phyloP scores from a whole-genome alignment of 441 rosid species.

The Populus tomentosa region DNA sequence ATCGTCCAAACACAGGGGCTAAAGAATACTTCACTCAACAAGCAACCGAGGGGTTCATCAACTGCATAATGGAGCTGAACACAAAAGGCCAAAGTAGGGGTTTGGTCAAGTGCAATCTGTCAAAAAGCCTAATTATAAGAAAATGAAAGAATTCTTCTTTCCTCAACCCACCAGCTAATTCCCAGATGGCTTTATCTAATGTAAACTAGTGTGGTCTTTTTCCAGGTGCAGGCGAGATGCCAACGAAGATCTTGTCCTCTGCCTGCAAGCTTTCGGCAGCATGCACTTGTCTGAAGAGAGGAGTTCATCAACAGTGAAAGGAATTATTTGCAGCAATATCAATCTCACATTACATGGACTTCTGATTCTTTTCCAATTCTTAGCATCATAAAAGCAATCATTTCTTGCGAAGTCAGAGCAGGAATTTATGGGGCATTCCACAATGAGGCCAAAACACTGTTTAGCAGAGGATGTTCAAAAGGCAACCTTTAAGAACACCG shows the following conservation, averaged over 20 bases:
- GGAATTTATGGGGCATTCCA: neutral
- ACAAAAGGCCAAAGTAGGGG: neutral
- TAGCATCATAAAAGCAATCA: neutral
- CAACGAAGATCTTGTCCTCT: neutral
- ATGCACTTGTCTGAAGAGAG: neutral
- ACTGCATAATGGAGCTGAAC: neutral
- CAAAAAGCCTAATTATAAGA: neutral
- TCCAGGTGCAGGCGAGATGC: neutral
- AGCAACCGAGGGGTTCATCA: neutral
- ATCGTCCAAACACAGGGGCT: neutral
- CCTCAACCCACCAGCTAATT: neutral
- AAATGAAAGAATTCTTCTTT: neutral
- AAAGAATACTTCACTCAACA: neutral
- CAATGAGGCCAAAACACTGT: too few species aligned
- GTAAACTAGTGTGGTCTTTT: neutral
- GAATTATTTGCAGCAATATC: neutral
- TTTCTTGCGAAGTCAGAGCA: neutral
- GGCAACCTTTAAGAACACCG: too few species aligned
- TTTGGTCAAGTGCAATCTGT: neutral
- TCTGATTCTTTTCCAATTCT: neutral
- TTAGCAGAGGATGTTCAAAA: too few species aligned
- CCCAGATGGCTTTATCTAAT: neutral
- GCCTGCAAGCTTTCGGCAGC: neutral
- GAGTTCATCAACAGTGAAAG: neutral
- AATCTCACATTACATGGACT: neutral